Base-by-base conservation (phyloP, 257 asterid genomes). In the Linaria vulgaris region DNA sequence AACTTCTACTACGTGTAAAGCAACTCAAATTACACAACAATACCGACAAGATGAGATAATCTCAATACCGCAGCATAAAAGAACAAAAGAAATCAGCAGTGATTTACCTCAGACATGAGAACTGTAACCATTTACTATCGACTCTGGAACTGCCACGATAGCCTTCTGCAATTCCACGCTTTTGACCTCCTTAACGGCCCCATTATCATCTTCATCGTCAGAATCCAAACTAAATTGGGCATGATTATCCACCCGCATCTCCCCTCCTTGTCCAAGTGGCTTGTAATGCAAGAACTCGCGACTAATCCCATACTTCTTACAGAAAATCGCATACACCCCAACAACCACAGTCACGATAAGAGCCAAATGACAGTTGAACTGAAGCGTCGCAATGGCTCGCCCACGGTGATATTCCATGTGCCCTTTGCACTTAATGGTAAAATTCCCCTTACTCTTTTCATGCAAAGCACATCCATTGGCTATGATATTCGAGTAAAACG, bases 311-410 rank as follows among this genome's bases (percentile, higher is more conserved):
- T 71, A 45, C 19, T 47, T 80, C 79, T 80, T 87, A 75, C 94
- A 87, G 38, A 81, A 64, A 57, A 89, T 10, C 0, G 88, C 79
- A 74, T 83, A 92, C 16, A 68, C 65, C 16, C 65, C 84, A 39
- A 79, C 70, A 30, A 68, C 48, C 63, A 87, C 51, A 31, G 83
- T 56, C 60, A 86, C 85, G 27, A 92, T 63, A 59, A 92, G 73
- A 43, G 96, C 97, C 85, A 92, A 82, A 76, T 92, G 97, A 67
- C 91, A 85, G 72, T 92, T 92, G 63, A 92, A 92, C 53, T 85
- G 97, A 21, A 92, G 87, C 0, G 91, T 82, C 0, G 96, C 99
- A 16, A 92, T 85, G 9, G 99, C 96, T 50, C 95, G 80, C 59
- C 97, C 95, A 3, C 97, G 91, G 54, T 92, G 99, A 54, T 82